Evolutionary conservation across 768 basidiomycete genomes (phyloP).

Genomic region (Cystobasidium ongulense): DNA sequence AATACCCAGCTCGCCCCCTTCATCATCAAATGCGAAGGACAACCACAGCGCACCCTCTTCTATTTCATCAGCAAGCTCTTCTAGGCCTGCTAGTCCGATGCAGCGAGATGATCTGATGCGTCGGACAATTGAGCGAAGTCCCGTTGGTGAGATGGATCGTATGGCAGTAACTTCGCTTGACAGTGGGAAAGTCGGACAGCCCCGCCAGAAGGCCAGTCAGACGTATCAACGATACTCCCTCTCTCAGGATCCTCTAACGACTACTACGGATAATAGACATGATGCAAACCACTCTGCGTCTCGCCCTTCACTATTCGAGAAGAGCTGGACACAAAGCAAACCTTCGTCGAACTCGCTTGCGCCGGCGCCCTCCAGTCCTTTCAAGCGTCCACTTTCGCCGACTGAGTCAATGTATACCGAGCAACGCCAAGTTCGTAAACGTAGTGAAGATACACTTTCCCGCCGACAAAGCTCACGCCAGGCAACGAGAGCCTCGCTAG

Average conservation of each 20-base stretch:
- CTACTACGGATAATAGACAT: no score
- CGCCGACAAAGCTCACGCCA: neutral
- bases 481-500: neutral
- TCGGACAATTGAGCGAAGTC: neutral
- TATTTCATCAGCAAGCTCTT: neutral
- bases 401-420: neutral
- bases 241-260: no score
- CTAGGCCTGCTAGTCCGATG: neutral
- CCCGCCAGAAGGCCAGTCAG: neutral
- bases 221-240: no score
- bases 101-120: neutral
- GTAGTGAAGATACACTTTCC: neutral
- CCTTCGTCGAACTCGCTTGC: no score
- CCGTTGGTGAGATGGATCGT: neutral
- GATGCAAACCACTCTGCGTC: no score
- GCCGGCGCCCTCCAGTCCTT: neutral
- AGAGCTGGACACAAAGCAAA: no score
- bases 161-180: neutral
- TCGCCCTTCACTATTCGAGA: no score
- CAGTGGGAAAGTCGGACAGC: neutral
- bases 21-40: neutral
- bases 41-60: neutral
- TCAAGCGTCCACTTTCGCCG: slow-evolving; percentile 4
- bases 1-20: neutral
- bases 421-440: neutral